Evolutionary conservation across 306 rosid species (phyloP), one percentile per base, ranked within the genome.

Genomic region (Vachellia collinsii): DNA sequence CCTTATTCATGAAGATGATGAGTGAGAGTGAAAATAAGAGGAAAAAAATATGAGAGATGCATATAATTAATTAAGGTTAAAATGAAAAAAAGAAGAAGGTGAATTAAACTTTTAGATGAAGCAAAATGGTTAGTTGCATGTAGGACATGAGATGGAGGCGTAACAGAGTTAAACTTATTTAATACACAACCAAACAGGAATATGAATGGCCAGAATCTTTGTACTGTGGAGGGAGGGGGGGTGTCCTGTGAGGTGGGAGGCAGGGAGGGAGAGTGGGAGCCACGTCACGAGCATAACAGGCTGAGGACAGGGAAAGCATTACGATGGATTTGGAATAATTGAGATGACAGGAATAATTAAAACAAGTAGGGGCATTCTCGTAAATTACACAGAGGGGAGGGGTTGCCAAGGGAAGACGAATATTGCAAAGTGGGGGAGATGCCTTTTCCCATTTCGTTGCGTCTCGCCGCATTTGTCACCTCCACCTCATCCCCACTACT

Each of bases 381-480:
- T 17, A 68, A 42, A n/a, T 5, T 1, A 7, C 0, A n/a, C 0
- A 14, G 23, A n/a, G 0, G 34, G 12, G 22, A 7, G 20, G 12
- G 23, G 10, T 1, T 25, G 61, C 37, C 70, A 29, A 20, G 74
- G 46, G 74, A 81, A 77, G 53, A 47, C 61, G 47, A 77, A 80
- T 29, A 65, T 74, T 8, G 82, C 68, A 72, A 38, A 65, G 59
- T 47, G 83, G 83, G 64, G 70, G 0, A 23, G 39, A 23, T 3
- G 22, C 12, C 69, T 46, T 20, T 72, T n/a, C 19, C 14, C 25
- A 59, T 34, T 34, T 29, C 41, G 87, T 90, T 77, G 88, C 91
- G 89, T 88, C 86, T 90, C 95, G 92, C 95, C 97, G 93, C 95
- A 88, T 86, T 85, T 86, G 71, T 19, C 84, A 86, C 85, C 39